Conservation (phyloP, 495 filamentous ascomycete species). For the Rusavskia elegans region DNA sequence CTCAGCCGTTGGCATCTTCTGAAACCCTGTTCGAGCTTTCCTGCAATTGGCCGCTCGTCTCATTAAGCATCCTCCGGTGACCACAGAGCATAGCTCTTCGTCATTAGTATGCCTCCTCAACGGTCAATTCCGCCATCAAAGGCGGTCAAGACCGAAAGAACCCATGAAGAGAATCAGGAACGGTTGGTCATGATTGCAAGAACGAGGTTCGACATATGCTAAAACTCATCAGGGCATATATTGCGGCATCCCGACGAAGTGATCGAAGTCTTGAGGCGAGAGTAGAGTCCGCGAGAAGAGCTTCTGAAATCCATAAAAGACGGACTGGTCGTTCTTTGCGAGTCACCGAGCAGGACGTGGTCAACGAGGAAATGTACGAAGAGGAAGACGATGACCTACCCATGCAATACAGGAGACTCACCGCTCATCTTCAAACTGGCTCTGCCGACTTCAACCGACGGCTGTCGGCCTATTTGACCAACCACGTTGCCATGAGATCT, state of each 20-base stretch:
- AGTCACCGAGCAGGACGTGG: conserved; percentile 75
- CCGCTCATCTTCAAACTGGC: conserved; percentile 35
- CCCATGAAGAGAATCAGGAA: conserved; percentile 86
- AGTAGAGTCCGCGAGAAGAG: conserved; percentile 71
- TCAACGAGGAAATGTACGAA: conserved; percentile 94
- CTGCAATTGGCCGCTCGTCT: too few relatives aligned
- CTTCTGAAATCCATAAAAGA: conserved; percentile 79
- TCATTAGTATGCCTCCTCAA: conserved; percentile 25
- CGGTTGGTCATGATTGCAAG: conserved; percentile 29
- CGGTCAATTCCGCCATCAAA: conserved; percentile 25
- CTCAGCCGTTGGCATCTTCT: not conserved
- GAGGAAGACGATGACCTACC: conserved; percentile 63
- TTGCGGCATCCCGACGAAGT: conserved; percentile 81
- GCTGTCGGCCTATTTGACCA: conserved; percentile 41
- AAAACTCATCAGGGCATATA: conserved; percentile 52
- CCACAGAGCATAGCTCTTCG: not conserved
- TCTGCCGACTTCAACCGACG: conserved; percentile 40
- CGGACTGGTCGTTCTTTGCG: conserved; percentile 72
- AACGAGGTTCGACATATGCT: not conserved
- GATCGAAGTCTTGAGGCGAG: conserved; percentile 84
- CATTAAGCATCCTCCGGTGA: too few relatives aligned
- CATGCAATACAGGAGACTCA: conserved; percentile 35
- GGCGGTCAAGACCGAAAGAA: conserved; percentile 48
- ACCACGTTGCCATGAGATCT: conserved; percentile 39
- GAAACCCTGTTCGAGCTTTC: too few relatives aligned